These are phyloP conservation scores for Leucaena leucocephala DNA, from an alignment of 306 rosid species.

Conservation along the genomic window DNA sequence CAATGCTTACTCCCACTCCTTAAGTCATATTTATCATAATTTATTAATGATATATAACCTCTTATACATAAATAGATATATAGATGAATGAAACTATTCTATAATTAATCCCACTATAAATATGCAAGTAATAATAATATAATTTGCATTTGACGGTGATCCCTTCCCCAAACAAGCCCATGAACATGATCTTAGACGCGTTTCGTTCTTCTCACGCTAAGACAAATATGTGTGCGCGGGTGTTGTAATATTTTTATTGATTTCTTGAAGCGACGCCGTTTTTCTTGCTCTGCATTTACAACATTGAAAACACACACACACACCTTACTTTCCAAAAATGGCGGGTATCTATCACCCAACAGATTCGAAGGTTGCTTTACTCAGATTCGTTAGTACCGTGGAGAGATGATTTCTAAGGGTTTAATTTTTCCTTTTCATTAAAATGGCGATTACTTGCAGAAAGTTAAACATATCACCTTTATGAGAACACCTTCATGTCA, in stretches of 20 bases:
- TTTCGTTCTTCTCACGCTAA: conserved; percentile 15
- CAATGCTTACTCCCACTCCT: conserved; percentile 2
- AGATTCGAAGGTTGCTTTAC: not conserved
- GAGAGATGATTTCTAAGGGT: not conserved
- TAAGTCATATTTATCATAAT: not conserved
- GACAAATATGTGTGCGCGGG: not conserved
- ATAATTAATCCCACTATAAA: too few relatives aligned
- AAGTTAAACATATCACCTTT: not conserved
- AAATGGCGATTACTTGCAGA: not conserved
- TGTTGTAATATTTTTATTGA: not conserved
- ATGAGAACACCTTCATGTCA: not conserved
- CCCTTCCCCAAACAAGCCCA: conserved; percentile 1
- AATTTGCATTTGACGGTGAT: not conserved
- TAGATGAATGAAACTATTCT: too few relatives aligned
- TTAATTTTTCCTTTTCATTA: not conserved
- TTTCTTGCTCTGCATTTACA: not conserved
- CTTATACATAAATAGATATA: too few relatives aligned
- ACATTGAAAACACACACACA: not conserved
- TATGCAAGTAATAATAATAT: not conserved
- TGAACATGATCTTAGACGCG: conserved; percentile 35
- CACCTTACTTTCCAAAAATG: not conserved
- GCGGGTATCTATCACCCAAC: not conserved
- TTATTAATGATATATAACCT: too few relatives aligned
- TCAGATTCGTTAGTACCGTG: not conserved
- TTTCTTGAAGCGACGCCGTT: not conserved